phyloP scores from a whole-genome alignment of 768 basidiomycete genomes.

The Dioszegia hungarica region DNA sequence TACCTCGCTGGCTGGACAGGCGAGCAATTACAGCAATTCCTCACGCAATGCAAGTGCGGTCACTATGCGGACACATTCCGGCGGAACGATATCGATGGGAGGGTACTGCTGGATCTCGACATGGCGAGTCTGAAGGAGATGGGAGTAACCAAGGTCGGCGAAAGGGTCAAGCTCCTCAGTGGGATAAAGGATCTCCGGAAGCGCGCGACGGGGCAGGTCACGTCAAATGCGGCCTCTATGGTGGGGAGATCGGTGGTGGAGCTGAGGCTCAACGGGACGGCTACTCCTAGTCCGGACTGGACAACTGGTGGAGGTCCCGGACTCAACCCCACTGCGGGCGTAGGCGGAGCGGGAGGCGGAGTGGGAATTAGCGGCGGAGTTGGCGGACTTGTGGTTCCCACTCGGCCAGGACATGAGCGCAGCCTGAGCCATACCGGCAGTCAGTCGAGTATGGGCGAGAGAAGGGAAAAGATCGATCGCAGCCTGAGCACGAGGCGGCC shows the following conservation, averaged over 20 bases:
- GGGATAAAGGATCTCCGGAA: slow-evolving; percentile 75
- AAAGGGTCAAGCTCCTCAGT: slow-evolving; percentile 77
- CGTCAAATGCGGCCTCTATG: background rate
- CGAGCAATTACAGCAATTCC: slow-evolving; percentile 60
- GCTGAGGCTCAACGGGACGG: slow-evolving; percentile 25
- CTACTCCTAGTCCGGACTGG: slow-evolving; percentile 22
- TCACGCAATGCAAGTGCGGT: slow-evolving; percentile 69
- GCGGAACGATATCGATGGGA: slow-evolving; percentile 84
- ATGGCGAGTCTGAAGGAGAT: slow-evolving; percentile 83
- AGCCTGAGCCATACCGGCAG: slow-evolving; percentile 4
- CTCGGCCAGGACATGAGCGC: background rate
- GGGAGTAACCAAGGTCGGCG: slow-evolving; percentile 82
- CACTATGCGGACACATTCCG: slow-evolving; percentile 57
- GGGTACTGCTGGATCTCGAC: slow-evolving; percentile 86
- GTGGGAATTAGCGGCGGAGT: background rate
- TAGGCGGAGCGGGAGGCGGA: background rate
- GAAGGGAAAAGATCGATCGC: background rate
- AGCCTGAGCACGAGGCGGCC: slow-evolving; percentile 21
- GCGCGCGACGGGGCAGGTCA: slow-evolving; percentile 51
- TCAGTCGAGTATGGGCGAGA: slow-evolving; percentile 5
- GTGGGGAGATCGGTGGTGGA: slow-evolving; percentile 24
- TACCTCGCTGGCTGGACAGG: slow-evolving; percentile 47
- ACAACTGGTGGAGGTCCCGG: background rate
- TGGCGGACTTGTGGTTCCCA: background rate
- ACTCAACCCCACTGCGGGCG: background rate